Conservation (phyloP, 2,329 filamentous ascomycete genomes). For the Colletotrichum sp. region DNA sequence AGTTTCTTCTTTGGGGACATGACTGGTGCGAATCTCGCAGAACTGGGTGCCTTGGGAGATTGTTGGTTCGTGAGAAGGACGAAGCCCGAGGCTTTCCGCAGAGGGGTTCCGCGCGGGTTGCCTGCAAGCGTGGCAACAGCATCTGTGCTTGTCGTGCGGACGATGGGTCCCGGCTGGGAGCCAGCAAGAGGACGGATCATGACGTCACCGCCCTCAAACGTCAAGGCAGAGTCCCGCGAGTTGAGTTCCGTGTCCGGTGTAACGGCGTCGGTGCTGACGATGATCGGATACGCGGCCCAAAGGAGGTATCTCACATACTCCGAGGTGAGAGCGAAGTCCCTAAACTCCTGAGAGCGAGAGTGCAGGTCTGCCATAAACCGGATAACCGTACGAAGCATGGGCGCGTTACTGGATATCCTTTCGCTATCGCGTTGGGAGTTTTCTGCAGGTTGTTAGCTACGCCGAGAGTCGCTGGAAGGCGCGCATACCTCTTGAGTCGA, state of each 20-base stretch:
- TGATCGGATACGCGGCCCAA: slow-evolving; percentile 81
- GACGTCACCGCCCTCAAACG: slow-evolving; percentile 85
- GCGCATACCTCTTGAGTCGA: slow-evolving; percentile 55
- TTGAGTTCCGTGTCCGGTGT: slow-evolving; percentile 86
- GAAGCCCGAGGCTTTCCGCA: slow-evolving; percentile 88
- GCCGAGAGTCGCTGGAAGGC: not conserved
- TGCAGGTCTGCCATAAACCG: slow-evolving; percentile 83
- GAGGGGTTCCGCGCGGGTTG: slow-evolving; percentile 62
- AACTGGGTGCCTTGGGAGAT: slow-evolving; percentile 59
- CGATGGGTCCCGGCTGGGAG: slow-evolving; percentile 69
- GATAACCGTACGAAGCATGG: slow-evolving; percentile 76
- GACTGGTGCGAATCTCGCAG: slow-evolving; percentile 67
- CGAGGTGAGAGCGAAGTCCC: slow-evolving; percentile 81
- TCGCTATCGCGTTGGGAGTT: slow-evolving; percentile 49
- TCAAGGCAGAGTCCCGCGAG: slow-evolving; percentile 79
- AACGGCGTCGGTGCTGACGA: slow-evolving; percentile 85
- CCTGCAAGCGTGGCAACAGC: slow-evolving; percentile 55
- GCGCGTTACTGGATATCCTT: slow-evolving; percentile 56
- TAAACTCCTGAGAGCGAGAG: slow-evolving; percentile 75
- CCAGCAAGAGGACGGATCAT: slow-evolving; percentile 76
- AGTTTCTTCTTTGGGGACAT: slow-evolving; percentile 64
- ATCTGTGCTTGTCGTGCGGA: slow-evolving; percentile 70
- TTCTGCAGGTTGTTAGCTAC: slow-evolving; percentile 32
- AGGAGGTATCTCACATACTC: slow-evolving; percentile 84
- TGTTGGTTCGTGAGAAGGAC: slow-evolving; percentile 81